Percentiles rank a stretch among this genome's conserved stretches.
phyloP scores from a whole-genome alignment of 116 monocot genomes.

The Dioscorea cayenensis region DNA sequence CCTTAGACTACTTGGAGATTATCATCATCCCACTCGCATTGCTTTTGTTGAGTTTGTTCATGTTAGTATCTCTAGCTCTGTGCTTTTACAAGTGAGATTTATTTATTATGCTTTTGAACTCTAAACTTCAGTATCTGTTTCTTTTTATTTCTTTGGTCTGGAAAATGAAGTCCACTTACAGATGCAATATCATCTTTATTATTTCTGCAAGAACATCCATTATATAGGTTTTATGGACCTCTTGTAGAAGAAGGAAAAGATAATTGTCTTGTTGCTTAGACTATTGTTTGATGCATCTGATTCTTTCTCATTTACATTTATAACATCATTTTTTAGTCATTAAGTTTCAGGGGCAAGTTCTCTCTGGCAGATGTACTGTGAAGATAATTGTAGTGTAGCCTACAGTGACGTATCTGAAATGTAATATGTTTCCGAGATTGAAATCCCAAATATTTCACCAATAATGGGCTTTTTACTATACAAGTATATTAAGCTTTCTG shows the following conservation, averaged over 20 bases:
- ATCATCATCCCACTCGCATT: conserved; percentile 74
- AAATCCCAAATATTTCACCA: no score
- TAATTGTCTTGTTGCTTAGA: not conserved
- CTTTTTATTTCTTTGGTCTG: not conserved
- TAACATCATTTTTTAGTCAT: no score
- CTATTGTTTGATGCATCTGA: not conserved
- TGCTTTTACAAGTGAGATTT: not conserved
- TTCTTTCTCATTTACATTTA: not conserved
- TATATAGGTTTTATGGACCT: not conserved
- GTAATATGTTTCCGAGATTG: no score
- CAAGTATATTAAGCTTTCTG: no score
- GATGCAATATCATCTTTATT: not conserved
- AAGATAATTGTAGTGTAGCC: no score
- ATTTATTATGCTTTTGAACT: no score
- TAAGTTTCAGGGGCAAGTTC: no score
- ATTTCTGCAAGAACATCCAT: not conserved
- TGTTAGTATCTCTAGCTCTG: conserved; percentile 35
- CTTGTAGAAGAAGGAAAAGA: not conserved
- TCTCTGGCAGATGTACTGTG: no score
- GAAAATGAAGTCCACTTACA: no score
- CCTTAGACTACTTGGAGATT: conserved; percentile 76
- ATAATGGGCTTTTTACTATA: no score
- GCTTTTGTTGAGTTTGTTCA: conserved; percentile 88
- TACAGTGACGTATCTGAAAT: no score
- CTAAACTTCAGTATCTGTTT: not conserved